Conservation (phyloP, 495 filamentous ascomycete genomes). For the Aspergillus campestris region DNA sequence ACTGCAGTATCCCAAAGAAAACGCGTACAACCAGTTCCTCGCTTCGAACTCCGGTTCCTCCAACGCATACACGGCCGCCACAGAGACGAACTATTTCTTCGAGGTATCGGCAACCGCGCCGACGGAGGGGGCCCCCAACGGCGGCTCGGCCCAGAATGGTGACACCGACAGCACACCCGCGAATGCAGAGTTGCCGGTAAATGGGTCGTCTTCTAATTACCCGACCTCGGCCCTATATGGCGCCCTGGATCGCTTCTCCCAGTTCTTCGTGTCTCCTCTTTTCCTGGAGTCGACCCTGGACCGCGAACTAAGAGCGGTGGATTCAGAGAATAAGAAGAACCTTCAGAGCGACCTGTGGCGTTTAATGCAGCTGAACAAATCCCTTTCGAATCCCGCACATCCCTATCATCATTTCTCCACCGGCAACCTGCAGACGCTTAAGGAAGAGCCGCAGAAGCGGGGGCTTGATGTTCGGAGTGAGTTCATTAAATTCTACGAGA, state of each 20-base stretch:
- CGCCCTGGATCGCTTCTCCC: constrained; percentile 89
- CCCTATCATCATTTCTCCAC: constrained; percentile 97
- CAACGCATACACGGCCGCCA: constrained; percentile 90
- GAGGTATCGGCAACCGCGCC: constrained; percentile 69
- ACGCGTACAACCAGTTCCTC: constrained; percentile 91
- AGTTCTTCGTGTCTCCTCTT: constrained; percentile 91
- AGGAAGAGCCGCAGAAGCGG: constrained; percentile 69
- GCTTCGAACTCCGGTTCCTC: constrained; percentile 81
- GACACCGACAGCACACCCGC: constrained; percentile 28
- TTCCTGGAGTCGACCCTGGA: constrained; percentile 88
- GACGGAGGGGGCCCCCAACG: constrained; percentile 35
- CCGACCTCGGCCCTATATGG: constrained; percentile 67
- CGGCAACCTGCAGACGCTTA: constrained; percentile 82
- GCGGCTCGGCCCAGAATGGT: constrained; percentile 33
- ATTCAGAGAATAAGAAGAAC: constrained; percentile 99
- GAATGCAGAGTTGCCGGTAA: constrained; percentile 8
- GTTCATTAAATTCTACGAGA: constrained; percentile 88
- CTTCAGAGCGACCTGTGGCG: constrained; percentile 94
- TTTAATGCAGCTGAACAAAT: constrained; percentile 84
- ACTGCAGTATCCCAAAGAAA: constrained; percentile 78
- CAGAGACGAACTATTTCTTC: constrained; percentile 97
- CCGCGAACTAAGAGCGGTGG: constrained; percentile 83
- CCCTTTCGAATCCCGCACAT: constrained; percentile 79
- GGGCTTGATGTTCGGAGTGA: constrained; percentile 86
- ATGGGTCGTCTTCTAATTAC: constrained; percentile 5